These are phyloP conservation scores for Cadophora sp. DNA, from an alignment of 2,329 filamentous ascomycete species.

Conservation along the genomic window DNA sequence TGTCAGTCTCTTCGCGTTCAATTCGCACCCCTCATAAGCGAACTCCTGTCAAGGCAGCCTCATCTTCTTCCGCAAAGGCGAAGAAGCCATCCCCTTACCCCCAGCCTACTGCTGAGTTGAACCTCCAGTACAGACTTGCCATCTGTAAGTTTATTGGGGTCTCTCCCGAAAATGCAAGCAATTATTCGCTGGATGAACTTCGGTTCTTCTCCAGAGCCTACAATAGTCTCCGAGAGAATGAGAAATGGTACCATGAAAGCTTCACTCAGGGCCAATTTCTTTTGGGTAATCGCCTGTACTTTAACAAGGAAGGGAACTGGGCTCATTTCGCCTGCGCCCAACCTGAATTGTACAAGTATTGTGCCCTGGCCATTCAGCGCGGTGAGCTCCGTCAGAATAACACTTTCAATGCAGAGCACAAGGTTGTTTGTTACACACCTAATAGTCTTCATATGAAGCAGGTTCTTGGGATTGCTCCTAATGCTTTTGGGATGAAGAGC, in stretches of 20 bases:
- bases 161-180: not conserved
- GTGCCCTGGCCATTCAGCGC: not conserved
- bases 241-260: constrained; percentile 3
- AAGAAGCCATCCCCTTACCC: not conserved
- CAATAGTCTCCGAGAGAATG: not conserved
- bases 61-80: not conserved
- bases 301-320: not conserved
- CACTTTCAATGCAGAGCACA: not conserved
- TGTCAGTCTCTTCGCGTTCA: not conserved
- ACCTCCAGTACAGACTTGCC: not conserved
- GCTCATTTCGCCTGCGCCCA: not conserved
- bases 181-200: constrained; percentile 6
- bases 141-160: constrained; percentile 8
- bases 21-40: not conserved
- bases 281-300: not conserved
- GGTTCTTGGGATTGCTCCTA: constrained; percentile 1
- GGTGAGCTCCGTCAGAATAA: not conserved
- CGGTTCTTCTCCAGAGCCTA: constrained; percentile 9
- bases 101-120: not conserved
- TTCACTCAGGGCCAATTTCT: constrained; percentile 1
- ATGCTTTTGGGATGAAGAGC: not conserved
- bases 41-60: not conserved
- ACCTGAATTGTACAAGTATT: not conserved
- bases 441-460: not conserved
- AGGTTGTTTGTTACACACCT: not conserved